Percentiles rank a stretch among this genome's conserved stretches.
Evolutionary conservation across 768 basidiomycete species (phyloP).

Genomic region (Dioszegia aurantiaca): DNA sequence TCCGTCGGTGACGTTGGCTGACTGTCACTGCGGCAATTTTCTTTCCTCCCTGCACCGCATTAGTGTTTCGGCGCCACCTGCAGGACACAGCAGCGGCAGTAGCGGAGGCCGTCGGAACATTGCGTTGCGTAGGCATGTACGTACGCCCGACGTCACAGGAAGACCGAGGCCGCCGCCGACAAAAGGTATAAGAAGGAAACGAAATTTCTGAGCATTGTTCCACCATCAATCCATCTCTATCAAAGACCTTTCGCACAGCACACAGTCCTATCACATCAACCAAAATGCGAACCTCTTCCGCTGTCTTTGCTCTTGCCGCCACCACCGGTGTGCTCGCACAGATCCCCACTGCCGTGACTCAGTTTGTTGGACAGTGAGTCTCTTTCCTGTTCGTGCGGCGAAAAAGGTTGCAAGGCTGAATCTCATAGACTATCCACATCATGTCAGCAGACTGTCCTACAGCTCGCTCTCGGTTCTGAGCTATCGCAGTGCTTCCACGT

Average conservation of each 20-base stretch:
- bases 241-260: no score
- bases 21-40: no score
- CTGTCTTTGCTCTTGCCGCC: conserved; percentile 19
- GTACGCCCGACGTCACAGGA: no score
- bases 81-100: no score
- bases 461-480: conserved; percentile 1
- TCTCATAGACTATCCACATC: not conserved
- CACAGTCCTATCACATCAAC: not conserved
- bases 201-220: not conserved
- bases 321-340: conserved; percentile 18
- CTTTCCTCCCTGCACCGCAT: no score
- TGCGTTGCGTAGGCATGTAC: no score
- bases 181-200: no score
- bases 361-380: conserved; percentile 2
- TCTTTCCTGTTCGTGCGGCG: no score
- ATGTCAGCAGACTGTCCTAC: not conserved
- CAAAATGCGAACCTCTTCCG: conserved; percentile 18
- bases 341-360: not conserved
- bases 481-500: conserved; percentile 12
- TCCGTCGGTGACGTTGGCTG: not conserved
- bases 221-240: conserved; percentile 10
- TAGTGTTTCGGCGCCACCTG: no score
- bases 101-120: no score
- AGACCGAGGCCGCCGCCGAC: no score
- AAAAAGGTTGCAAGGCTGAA: not conserved